Evolutionary conservation across 2,329 filamentous ascomycete species (phyloP).

Genomic region (Tolypocladium tropicale): DNA sequence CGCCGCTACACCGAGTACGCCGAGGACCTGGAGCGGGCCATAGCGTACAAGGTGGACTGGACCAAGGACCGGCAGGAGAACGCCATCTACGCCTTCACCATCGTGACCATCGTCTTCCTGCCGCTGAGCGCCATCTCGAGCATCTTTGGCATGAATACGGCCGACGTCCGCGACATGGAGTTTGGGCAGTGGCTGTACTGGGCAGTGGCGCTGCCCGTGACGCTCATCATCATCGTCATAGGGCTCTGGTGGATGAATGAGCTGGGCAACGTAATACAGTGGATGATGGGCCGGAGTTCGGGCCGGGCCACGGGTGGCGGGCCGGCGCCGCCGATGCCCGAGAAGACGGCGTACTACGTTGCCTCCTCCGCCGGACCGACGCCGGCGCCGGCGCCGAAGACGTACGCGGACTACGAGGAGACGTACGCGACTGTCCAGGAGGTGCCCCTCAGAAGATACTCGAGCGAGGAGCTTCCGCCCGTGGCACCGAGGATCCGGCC

Average conservation of each 20-base stretch:
- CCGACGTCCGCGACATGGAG: conserved; percentile 39
- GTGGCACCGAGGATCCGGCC: neutral
- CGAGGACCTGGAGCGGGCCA: conserved; percentile 17
- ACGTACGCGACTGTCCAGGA: neutral
- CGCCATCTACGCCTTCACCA: conserved; percentile 38
- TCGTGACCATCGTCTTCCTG: conserved; percentile 38
- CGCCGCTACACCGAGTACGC: conserved; percentile 18
- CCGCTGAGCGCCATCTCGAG: conserved; percentile 35
- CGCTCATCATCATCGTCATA: conserved; percentile 24
- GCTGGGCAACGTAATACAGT: conserved; percentile 21
- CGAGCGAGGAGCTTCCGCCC: neutral
- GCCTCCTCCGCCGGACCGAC: too few species aligned
- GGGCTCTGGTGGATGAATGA: conserved; percentile 34
- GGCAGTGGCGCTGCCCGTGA: conserved; percentile 36
- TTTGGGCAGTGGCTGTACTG: conserved; percentile 39
- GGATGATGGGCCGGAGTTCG: conserved; percentile 13
- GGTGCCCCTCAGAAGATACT: neutral
- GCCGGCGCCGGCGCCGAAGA: neutral
- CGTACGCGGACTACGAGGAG: neutral
- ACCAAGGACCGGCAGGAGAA: conserved; percentile 35
- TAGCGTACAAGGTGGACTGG: conserved; percentile 25
- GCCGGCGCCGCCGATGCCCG: neutral
- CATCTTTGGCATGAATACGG: conserved; percentile 44
- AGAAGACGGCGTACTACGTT: neutral
- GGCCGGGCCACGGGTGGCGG: neutral